These are phyloP conservation scores for Exophiala oligosperma DNA, from an alignment of 2,329 filamentous ascomycete genomes.

Conservation along the genomic window DNA sequence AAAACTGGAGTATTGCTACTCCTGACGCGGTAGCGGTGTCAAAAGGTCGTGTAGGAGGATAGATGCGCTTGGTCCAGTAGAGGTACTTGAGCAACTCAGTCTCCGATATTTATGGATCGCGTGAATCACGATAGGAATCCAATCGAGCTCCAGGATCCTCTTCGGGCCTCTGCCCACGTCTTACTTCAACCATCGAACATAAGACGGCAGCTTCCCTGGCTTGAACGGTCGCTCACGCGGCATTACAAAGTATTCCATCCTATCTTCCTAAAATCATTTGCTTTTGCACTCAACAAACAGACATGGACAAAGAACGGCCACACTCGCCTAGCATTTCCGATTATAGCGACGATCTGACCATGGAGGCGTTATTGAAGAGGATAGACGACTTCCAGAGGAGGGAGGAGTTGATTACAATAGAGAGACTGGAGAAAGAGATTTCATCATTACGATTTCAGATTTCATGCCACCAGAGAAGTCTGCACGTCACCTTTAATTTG, in stretches of 20 bases:
- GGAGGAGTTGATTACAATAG: background rate
- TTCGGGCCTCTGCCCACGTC: background rate
- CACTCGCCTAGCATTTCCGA: background rate
- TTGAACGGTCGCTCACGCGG: background rate
- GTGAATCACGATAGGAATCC: background rate
- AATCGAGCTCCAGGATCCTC: constrained; percentile 1
- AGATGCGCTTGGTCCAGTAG: background rate
- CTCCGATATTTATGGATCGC: background rate
- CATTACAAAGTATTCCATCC: background rate
- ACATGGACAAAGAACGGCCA: background rate
- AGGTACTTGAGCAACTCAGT: background rate
- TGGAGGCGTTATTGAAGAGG: background rate
- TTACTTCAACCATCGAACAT: background rate
- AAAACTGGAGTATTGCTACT: background rate
- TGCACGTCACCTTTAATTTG: constrained; percentile 4
- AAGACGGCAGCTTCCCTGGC: background rate
- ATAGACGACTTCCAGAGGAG: background rate
- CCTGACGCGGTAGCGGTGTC: background rate
- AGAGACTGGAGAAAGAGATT: constrained; percentile 4
- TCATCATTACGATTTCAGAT: background rate
- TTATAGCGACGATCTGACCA: background rate
- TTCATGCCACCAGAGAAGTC: constrained; percentile 4
- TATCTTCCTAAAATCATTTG: background rate
- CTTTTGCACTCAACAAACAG: background rate
- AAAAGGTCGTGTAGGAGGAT: background rate